phyloP scores from a whole-genome alignment of 1,284 basidiomycete species.

The Grifola frondosa region DNA sequence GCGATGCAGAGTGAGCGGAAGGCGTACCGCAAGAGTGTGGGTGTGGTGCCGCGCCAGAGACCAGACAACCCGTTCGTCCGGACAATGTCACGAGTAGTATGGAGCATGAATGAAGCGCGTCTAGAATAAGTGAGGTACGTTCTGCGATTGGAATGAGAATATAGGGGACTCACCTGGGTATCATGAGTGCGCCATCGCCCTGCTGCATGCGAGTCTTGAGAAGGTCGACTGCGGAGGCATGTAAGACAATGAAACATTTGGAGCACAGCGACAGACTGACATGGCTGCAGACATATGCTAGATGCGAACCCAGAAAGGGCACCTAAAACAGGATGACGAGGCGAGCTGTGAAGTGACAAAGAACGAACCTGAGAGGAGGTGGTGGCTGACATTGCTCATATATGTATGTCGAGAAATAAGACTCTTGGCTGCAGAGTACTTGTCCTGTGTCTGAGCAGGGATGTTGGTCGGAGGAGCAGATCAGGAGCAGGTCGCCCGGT shows the following conservation, averaged over 20 bases:
- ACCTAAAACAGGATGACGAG: constrained; percentile 40
- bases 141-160: constrained; percentile 5
- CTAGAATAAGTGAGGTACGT: neutral
- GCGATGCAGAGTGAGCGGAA: neutral
- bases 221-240: constrained; percentile 65
- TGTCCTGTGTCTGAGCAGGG: no score
- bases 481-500: no score
- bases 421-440: no score
- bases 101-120: constrained; percentile 37
- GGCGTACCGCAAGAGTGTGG: constrained; percentile 72
- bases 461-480: no score
- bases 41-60: constrained; percentile 85
- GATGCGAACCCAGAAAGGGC: constrained; percentile 75
- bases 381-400: constrained; percentile 73
- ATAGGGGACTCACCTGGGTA: constrained; percentile 34
- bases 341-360: neutral
- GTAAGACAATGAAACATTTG: neutral
- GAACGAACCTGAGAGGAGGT: constrained; percentile 64
- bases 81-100: constrained; percentile 60
- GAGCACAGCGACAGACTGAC: constrained; percentile 39
- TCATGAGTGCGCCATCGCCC: constrained; percentile 46
- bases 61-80: constrained; percentile 61
- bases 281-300: constrained; percentile 74
- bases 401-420: no score
- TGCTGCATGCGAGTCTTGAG: constrained; percentile 89